phyloP scores from a whole-genome alignment of 129 eudicot genomes.

The Flaveria brownii region DNA sequence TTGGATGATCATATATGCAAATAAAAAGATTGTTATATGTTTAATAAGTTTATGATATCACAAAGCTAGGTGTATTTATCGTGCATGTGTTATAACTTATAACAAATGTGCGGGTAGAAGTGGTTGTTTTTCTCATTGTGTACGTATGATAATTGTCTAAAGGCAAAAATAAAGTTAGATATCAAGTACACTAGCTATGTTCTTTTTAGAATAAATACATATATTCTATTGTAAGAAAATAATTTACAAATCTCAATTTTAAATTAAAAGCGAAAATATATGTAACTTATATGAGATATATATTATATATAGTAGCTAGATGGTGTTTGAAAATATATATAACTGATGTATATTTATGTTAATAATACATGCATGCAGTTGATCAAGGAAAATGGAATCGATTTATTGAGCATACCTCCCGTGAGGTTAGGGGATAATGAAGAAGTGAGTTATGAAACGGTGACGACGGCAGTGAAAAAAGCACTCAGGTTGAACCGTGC shows the following conservation, averaged over 20 bases:
- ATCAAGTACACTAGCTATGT: background rate
- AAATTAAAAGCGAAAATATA: background rate
- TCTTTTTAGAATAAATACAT: background rate
- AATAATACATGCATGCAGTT: slow-evolving; percentile 37
- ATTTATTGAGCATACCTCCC: slow-evolving; percentile 53
- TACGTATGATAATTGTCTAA: background rate
- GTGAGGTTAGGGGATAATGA: slow-evolving; percentile 48
- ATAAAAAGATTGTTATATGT: background rate
- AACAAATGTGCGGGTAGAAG: background rate
- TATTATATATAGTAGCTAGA: background rate
- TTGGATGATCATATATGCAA: background rate
- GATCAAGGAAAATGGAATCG: slow-evolving; percentile 63
- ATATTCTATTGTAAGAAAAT: background rate
- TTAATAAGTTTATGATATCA: background rate
- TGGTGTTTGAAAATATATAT: background rate
- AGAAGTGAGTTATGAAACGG: slow-evolving; percentile 48
- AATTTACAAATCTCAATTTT: background rate
- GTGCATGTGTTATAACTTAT: background rate
- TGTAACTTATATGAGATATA: background rate
- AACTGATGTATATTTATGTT: too few relatives aligned
- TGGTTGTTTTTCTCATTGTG: background rate
- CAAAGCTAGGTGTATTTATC: background rate
- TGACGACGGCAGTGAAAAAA: slow-evolving; percentile 56
- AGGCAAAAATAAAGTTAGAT: background rate
- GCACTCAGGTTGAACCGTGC: slow-evolving; percentile 62